These are phyloP conservation scores for Borovskyia barvae DNA, from an alignment of 208 protist genomes.

Conservation along the genomic window DNA sequence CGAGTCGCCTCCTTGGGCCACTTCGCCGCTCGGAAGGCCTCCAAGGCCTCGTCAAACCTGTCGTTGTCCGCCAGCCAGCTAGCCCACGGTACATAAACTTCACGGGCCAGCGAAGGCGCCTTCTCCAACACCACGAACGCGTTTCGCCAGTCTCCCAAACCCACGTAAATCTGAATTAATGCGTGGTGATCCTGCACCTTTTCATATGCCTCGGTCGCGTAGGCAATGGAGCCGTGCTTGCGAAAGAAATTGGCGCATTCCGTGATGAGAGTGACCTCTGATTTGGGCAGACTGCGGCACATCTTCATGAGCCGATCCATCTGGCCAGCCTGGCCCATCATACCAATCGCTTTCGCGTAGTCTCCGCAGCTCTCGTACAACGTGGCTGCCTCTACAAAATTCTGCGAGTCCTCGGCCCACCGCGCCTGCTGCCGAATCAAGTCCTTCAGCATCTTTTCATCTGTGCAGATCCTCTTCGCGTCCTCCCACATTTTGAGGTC, in stretches of 20 bases:
- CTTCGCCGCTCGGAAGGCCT: constrained; percentile 90
- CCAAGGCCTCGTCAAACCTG: constrained; percentile 94
- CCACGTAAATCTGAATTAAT: constrained; percentile 90
- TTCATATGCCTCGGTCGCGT: constrained; percentile 91
- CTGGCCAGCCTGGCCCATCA: constrained; percentile 85
- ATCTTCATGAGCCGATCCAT: constrained; percentile 88
- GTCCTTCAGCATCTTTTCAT: constrained; percentile 84
- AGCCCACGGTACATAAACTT: constrained; percentile 97
- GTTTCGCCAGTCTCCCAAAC: constrained; percentile 85
- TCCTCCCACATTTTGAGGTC: constrained; percentile 95
- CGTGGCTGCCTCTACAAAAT: constrained; percentile 84
- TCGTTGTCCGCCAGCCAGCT: constrained; percentile 95
- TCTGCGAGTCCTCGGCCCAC: constrained; percentile 92
- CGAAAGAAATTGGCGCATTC: constrained; percentile 88
- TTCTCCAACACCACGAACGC: constrained; percentile 89
- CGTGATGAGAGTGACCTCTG: constrained; percentile 79
- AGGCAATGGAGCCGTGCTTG: constrained; percentile 63
- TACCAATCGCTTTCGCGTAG: constrained; percentile 77
- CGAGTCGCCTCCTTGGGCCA: constrained; percentile 86
- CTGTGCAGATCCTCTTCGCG: constrained; percentile 88
- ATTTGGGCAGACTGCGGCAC: constrained; percentile 80
- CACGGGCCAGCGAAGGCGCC: constrained; percentile 72
- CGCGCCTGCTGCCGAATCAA: constrained; percentile 91
- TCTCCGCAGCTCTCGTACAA: constrained; percentile 91
- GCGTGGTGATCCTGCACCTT: constrained; percentile 86